Conservation (phyloP, 169 alveolate species). For the Plasmodium ovale region DNA sequence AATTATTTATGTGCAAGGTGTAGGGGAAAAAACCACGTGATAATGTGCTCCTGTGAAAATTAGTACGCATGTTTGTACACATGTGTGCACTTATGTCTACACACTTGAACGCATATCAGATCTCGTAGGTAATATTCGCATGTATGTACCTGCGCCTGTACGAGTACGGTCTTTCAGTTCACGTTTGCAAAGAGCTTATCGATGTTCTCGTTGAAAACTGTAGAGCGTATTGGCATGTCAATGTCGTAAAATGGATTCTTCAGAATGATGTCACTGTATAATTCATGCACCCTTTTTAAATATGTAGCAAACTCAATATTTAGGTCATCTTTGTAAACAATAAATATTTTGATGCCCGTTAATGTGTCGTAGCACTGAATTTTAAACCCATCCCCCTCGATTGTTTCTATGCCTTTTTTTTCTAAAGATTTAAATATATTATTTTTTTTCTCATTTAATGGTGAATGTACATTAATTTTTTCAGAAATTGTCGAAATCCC, state of each 20-base stretch:
- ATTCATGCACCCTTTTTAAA: slow-evolving; percentile 90
- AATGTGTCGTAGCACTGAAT: slow-evolving; percentile 92
- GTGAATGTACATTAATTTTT: slow-evolving; percentile 85
- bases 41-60: neutral
- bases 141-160: neutral
- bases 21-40: too few species aligned
- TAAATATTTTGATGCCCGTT: slow-evolving; percentile 86
- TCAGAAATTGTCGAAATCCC: slow-evolving; percentile 94
- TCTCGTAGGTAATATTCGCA: neutral
- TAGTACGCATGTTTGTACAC: neutral
- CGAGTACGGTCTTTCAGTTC: slow-evolving; percentile 2
- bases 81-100: neutral
- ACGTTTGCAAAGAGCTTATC: slow-evolving; percentile 78
- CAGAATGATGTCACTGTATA: slow-evolving; percentile 92
- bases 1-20: too few species aligned
- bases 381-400: slow-evolving; percentile 91
- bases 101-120: neutral
- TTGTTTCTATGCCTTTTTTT: slow-evolving; percentile 89
- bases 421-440: slow-evolving; percentile 74
- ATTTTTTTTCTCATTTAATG: slow-evolving; percentile 58
- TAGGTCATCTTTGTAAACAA: slow-evolving; percentile 79
- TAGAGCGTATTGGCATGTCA: slow-evolving; percentile 94
- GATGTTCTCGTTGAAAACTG: slow-evolving; percentile 83
- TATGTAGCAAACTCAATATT: slow-evolving; percentile 78
- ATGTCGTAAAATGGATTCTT: slow-evolving; percentile 95